A percentile compares a stretch with the other conserved stretches of the same genome.
phyloP scores from a whole-genome alignment of 352 stramenopile species.

The Globisporangium parvum region DNA sequence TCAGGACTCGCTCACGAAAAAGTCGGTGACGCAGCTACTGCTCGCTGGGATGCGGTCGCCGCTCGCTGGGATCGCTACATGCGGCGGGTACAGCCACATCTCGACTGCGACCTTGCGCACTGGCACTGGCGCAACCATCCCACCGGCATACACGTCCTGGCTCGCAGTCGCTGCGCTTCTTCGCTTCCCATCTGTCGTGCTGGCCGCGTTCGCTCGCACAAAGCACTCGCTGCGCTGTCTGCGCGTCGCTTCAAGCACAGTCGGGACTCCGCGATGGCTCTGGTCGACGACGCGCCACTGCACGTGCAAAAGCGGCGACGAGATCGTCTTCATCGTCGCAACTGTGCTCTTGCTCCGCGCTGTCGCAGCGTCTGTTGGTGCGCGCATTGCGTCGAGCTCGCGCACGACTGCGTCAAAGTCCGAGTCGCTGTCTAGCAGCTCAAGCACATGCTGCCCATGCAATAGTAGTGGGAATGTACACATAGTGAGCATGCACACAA shows the following conservation, averaged over 20 bases:
- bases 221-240: constrained; percentile 22
- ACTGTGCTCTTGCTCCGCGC: constrained; percentile 19
- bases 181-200: constrained; percentile 3
- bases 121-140: constrained; percentile 42
- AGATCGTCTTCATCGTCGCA: constrained; percentile 17
- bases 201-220: background rate
- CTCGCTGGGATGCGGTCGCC: constrained; percentile 45
- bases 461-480: background rate
- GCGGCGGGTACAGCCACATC: constrained; percentile 67
- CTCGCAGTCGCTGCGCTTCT: background rate
- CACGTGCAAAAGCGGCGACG: constrained; percentile 30
- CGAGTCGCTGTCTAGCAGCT: constrained; percentile 41
- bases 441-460: constrained; percentile 25
- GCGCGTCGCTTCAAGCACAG: constrained; percentile 28
- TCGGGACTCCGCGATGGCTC: constrained; percentile 29
- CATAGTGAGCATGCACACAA: background rate
- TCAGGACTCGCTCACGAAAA: constrained; percentile 25
- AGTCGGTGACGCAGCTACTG: constrained; percentile 32
- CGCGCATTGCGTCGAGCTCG: constrained; percentile 41
- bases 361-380: constrained; percentile 23
- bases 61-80: constrained; percentile 53
- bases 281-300: constrained; percentile 63
- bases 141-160: constrained; percentile 20
- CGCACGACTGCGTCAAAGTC: constrained; percentile 48
- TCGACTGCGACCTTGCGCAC: constrained; percentile 48